Percentiles rank a stretch among this genome's conserved stretches.
Conservation (phyloP, 306 rosid genomes). For the Citrullus colocynthis region DNA sequence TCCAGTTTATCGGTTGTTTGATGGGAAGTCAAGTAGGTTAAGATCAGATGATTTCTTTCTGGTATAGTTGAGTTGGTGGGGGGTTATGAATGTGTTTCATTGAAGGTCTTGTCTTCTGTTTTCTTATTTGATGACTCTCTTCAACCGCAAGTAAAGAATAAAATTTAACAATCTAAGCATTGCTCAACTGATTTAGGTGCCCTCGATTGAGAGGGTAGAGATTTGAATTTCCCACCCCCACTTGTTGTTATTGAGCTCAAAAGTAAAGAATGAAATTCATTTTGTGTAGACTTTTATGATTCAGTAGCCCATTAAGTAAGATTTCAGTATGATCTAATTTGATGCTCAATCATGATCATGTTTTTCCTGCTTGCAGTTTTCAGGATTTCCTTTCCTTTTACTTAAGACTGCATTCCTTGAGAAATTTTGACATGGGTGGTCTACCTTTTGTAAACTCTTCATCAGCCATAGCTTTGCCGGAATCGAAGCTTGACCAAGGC, state of each 20-base stretch:
- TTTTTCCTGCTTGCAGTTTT: not conserved
- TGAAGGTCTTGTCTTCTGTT: not conserved
- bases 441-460: constrained; percentile 26
- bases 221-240: too few relatives aligned
- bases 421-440: constrained; percentile 33
- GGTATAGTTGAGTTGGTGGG: not conserved
- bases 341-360: not conserved
- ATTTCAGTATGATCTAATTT: not conserved
- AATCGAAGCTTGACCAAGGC: constrained; percentile 13
- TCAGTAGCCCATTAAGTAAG: not conserved
- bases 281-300: not conserved
- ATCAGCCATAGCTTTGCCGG: constrained; percentile 18
- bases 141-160: not conserved
- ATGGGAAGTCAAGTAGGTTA: not conserved
- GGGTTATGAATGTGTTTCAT: not conserved
- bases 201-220: too few relatives aligned
- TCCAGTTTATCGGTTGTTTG: not conserved
- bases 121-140: not conserved
- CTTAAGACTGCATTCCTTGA: not conserved
- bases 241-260: too few relatives aligned
- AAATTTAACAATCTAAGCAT: too few relatives aligned
- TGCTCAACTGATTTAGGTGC: too few relatives aligned
- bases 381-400: not conserved
- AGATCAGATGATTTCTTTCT: not conserved
- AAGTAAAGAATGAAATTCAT: too few relatives aligned